phyloP scores from a whole-genome alignment of 1,139 yeast genomes.

The Geotrichum reessii region DNA sequence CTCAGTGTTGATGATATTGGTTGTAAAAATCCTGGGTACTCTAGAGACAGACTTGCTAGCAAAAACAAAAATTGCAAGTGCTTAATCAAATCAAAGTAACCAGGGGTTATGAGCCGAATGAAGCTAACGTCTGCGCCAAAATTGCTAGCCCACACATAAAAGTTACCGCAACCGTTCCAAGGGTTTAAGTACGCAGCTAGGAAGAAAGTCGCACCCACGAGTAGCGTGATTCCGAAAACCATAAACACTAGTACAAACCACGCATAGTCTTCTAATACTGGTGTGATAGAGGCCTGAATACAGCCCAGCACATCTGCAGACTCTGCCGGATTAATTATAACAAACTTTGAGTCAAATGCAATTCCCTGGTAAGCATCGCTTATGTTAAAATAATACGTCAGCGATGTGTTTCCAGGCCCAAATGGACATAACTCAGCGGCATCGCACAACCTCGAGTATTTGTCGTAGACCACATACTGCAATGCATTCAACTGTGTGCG shows the following conservation, averaged over 20 bases:
- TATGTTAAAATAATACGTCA: slow-evolving; percentile 27
- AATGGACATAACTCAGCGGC: slow-evolving; percentile 30
- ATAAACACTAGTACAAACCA: slow-evolving; percentile 41
- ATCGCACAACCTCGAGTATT: slow-evolving; percentile 31
- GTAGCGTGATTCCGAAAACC: slow-evolving; percentile 41
- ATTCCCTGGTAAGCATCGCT: slow-evolving; percentile 29
- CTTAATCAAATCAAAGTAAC: slow-evolving; percentile 45
- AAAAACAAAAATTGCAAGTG: slow-evolving; percentile 58
- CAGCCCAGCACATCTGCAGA: slow-evolving; percentile 45
- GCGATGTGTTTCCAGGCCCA: slow-evolving; percentile 24
- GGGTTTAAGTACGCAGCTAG: slow-evolving; percentile 44
- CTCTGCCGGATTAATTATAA: slow-evolving; percentile 37
- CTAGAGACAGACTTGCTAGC: slow-evolving; percentile 50
- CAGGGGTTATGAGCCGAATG: slow-evolving; percentile 54
- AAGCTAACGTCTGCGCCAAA: slow-evolving; percentile 56
- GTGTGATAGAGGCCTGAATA: slow-evolving; percentile 46
- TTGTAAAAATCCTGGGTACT: slow-evolving; percentile 61
- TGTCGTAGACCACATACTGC: slow-evolving; percentile 22
- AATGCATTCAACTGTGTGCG: slow-evolving; percentile 25
- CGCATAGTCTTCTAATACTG: slow-evolving; percentile 42
- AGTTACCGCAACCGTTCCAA: slow-evolving; percentile 57
- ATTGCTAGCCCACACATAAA: slow-evolving; percentile 53
- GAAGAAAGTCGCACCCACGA: slow-evolving; percentile 43
- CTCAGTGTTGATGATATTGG: slow-evolving; percentile 44
- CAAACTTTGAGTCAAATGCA: slow-evolving; percentile 30